Evolutionary conservation across 441 rosid genomes (phyloP).

Genomic region (Capsella rubella): DNA sequence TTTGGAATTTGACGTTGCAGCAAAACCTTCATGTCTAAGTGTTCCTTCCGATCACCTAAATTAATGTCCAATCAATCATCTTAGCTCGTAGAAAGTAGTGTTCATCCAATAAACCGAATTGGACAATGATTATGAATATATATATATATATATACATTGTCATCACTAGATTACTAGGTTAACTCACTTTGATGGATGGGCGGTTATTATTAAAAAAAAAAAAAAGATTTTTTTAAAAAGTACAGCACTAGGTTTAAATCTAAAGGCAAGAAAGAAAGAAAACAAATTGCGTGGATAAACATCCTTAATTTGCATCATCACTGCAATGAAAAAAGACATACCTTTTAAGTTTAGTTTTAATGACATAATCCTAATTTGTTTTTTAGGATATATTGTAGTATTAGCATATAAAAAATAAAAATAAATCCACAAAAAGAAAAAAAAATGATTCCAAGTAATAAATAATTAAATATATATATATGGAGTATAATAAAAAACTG

Average conservation of each 20-base stretch:
- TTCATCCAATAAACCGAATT: neutral
- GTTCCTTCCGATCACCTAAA: slow-evolving; percentile 7
- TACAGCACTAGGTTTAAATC: neutral
- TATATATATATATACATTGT: neutral
- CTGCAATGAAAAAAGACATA: neutral
- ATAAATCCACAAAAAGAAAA: neutral
- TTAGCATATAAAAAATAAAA: neutral
- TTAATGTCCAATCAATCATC: neutral
- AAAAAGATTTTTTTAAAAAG: neutral
- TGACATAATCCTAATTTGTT: neutral
- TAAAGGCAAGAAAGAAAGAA: neutral
- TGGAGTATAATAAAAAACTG: neutral
- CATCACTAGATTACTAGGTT: neutral
- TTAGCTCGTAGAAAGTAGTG: neutral
- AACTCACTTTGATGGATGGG: neutral
- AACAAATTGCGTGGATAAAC: neutral
- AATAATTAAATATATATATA: too few relatives aligned
- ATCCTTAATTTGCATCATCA: neutral
- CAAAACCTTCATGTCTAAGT: neutral
- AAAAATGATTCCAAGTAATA: neutral
- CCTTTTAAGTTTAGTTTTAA: neutral
- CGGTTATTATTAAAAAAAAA: neutral
- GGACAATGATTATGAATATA: neutral
- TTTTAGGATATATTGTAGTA: neutral
- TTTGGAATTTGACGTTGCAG: slow-evolving; percentile 4